phyloP scores from a whole-genome alignment of 192 early-diverging fungal genomes.

The Coemansia sp. region DNA sequence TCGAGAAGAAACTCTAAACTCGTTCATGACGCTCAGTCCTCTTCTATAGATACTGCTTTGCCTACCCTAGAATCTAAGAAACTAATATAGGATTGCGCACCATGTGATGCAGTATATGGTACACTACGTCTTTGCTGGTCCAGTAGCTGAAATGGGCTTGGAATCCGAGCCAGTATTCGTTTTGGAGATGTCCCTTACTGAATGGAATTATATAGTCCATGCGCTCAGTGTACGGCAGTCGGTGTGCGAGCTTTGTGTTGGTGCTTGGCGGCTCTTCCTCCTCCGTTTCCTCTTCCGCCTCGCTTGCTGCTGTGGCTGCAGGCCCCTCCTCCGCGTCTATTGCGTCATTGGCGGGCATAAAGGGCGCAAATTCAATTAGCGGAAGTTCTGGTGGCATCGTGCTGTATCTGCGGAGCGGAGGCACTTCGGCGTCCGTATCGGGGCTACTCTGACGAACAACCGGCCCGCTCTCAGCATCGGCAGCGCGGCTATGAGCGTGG shows the following conservation, averaged over 20 bases:
- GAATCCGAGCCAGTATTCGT: conserved; percentile 54
- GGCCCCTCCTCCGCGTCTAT: neutral
- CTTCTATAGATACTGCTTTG: conserved; percentile 56
- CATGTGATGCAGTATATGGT: conserved; percentile 48
- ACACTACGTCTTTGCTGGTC: conserved; percentile 42
- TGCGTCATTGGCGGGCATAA: neutral
- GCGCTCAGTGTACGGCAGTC: conserved; percentile 42
- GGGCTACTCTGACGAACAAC: neutral
- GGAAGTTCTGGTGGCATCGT: neutral
- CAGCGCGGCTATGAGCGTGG: neutral
- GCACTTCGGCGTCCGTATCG: neutral
- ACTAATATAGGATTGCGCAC: conserved; percentile 9
- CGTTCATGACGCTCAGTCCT: conserved; percentile 65
- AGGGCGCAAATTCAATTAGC: neutral
- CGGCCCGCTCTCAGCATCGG: neutral
- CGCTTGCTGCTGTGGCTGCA: neutral
- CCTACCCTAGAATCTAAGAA: conserved; percentile 29
- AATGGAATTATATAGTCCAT: conserved; percentile 55
- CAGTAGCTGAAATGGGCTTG: conserved; percentile 53
- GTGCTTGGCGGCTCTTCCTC: neutral
- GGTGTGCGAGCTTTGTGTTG: neutral
- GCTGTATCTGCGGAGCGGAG: neutral
- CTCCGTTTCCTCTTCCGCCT: neutral
- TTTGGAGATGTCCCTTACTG: conserved; percentile 43
- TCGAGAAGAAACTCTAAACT: conserved; percentile 59